Evolutionary conservation across 306 rosid genomes (phyloP), one percentile per base, ranked within the genome.

Genomic region (Lagenaria siceraria): DNA sequence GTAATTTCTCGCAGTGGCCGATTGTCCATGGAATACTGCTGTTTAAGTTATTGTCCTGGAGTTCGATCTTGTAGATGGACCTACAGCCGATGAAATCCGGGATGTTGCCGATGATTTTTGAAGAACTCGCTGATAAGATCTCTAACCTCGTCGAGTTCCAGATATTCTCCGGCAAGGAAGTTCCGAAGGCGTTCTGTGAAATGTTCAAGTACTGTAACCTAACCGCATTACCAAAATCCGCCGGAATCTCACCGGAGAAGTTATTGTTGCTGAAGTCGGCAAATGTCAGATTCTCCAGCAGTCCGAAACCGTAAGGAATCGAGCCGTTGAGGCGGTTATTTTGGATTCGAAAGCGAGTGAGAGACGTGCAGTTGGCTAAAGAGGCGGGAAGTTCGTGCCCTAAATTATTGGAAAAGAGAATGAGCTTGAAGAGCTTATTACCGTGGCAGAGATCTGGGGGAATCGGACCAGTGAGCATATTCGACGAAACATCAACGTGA

Each of bases 1-100:
- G 56, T 12, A 95, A 85, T 81, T 85, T 89, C 73, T 88, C 91
- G 65, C 99, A 95, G 82, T 95, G 93, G 0, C 91, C 89, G 5
- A 95, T 84, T n/a, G 90, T 90, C 99, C 97, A 88, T 0, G 99
- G 99, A 18, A 95, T 88, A 36, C 58, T 76, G 5, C 96, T 89
- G 66, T 83, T 87, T 15, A 95, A 78, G 0, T 56, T 58, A 58
- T 95, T 95, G 1, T 78, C 89, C 24, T 90, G 93, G 17, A 95
- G 74, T 74, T 95, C 97, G 46, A 95, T 86, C 81, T 66, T 86
- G 86, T 90, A 92, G 7, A 92, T 36, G 40, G 72, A 78, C 43
- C 55, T 66, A 78, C 97, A 95, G 1, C 93, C 93, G 8, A 88
- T 43, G 80, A 95, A 92, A 42, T 89, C 96, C 1, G 97, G 99